phyloP scores from a whole-genome alignment of 371 early-diverging fungal species.

The Choanephora cucurbitarum region DNA sequence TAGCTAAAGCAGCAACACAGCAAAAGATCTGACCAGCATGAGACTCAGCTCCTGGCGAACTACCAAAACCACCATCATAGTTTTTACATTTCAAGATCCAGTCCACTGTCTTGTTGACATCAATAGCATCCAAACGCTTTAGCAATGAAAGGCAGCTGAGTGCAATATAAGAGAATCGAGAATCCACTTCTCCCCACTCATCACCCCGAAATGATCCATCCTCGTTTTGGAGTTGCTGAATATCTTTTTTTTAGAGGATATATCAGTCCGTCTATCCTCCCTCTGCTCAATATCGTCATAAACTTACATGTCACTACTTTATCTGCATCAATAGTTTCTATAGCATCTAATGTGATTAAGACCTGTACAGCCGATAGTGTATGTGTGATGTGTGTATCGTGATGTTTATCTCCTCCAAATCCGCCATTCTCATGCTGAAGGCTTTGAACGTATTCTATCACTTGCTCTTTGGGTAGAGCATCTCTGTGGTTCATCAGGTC shows the following conservation, averaged over 20 bases:
- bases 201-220: constrained; percentile 92
- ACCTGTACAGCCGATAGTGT: constrained; percentile 97
- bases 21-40: constrained; percentile 97
- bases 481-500: constrained; percentile 71
- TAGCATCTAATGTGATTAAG: constrained; percentile 78
- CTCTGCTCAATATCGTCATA: too few relatives aligned
- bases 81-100: constrained; percentile 88
- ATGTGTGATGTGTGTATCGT: constrained; percentile 91
- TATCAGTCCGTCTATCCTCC: too few relatives aligned
- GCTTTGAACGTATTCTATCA: constrained; percentile 76
- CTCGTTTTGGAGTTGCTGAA: constrained; percentile 59
- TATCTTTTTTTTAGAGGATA: constrained; percentile 34
- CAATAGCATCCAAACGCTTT: constrained; percentile 68
- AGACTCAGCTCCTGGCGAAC: constrained; percentile 90
- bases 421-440: constrained; percentile 89
- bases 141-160: constrained; percentile 78
- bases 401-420: constrained; percentile 87
- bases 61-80: constrained; percentile 98
- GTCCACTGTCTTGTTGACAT: constrained; percentile 72
- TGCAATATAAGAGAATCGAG: constrained; percentile 91
- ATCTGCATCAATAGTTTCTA: constrained; percentile 72
- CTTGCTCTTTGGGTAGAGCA: constrained; percentile 69
- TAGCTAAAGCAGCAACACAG: constrained; percentile 88
- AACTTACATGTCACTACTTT: constrained; percentile 71
- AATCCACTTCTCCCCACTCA: constrained; percentile 95